phyloP scores from a whole-genome alignment of 2,329 filamentous ascomycete species.

The Nannizziopsis arthrosporioides region DNA sequence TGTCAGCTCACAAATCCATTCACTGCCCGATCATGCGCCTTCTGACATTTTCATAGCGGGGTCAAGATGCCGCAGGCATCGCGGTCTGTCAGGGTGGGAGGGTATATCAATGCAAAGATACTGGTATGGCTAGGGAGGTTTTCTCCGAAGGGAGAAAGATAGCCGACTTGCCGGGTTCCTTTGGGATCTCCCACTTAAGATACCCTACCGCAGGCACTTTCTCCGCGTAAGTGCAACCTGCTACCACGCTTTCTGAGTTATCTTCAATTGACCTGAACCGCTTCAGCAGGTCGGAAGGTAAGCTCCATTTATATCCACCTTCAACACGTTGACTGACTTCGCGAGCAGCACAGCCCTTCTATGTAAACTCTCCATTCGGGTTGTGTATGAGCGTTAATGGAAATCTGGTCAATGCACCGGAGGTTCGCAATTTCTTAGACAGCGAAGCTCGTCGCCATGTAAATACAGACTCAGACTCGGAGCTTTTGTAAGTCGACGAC shows the following conservation, averaged over 20 bases:
- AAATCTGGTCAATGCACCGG: conserved; percentile 69
- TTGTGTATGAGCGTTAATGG: conserved; percentile 76
- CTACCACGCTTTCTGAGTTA: no score
- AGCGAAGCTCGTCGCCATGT: conserved; percentile 71
- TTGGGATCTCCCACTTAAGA: conserved; percentile 75
- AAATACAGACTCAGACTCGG: conserved; percentile 81
- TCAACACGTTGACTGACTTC: no score
- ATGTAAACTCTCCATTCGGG: conserved; percentile 76
- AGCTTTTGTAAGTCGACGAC: no score
- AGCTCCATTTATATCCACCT: no score
- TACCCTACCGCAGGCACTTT: conserved; percentile 88
- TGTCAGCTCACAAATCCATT: no score
- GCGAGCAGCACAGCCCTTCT: conserved; percentile 91
- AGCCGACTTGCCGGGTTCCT: conserved; percentile 65
- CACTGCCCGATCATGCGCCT: no score
- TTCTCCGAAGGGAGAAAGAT: conserved; percentile 69
- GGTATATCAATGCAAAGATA: conserved; percentile 81
- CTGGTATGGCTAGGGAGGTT: conserved; percentile 74
- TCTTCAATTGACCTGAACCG: no score
- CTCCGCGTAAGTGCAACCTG: no score
- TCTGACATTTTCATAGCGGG: no score
- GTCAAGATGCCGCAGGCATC: conserved; percentile 82
- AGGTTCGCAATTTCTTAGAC: conserved; percentile 61
- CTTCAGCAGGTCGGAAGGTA: no score
- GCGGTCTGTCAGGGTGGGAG: conserved; percentile 66